phyloP scores from a whole-genome alignment of 2,329 filamentous ascomycete species.

The Xylaria sp. region DNA sequence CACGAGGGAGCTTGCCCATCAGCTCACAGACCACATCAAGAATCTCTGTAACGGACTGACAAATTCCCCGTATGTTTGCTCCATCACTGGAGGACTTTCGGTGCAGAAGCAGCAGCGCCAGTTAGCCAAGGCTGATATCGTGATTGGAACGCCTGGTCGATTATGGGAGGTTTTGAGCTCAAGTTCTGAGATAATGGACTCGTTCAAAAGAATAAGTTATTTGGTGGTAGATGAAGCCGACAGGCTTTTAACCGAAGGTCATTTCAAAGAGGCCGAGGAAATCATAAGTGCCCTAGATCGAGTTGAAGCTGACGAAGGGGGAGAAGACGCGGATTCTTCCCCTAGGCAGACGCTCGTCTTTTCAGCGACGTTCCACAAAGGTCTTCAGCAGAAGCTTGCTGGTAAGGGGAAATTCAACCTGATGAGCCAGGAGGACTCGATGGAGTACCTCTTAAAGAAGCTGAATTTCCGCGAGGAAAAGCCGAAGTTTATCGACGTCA shows the following conservation, averaged over 20 bases:
- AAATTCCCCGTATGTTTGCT: constrained; percentile 77
- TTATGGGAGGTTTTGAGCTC: constrained; percentile 93
- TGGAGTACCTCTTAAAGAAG: constrained; percentile 92
- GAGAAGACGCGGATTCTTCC: constrained; percentile 56
- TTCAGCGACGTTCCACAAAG: constrained; percentile 94
- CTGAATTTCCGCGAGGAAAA: constrained; percentile 86
- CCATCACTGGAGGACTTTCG: constrained; percentile 90
- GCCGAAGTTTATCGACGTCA: constrained; percentile 92
- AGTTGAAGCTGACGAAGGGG: constrained; percentile 64
- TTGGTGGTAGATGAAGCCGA: constrained; percentile 95
- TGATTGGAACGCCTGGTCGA: constrained; percentile 92
- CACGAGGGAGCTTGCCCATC: constrained; percentile 92
- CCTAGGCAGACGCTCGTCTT: constrained; percentile 91
- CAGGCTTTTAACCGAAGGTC: constrained; percentile 87
- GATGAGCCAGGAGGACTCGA: constrained; percentile 79
- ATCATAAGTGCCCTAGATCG: constrained; percentile 85
- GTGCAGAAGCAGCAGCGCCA: constrained; percentile 94
- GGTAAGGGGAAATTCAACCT: constrained; percentile 77
- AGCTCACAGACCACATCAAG: constrained; percentile 84
- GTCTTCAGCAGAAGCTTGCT: constrained; percentile 88
- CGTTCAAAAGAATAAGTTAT: constrained; percentile 79
- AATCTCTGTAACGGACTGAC: constrained; percentile 73
- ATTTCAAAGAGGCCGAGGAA: constrained; percentile 93
- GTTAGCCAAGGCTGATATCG: constrained; percentile 84
- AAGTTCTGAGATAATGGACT: constrained; percentile 73